phyloP scores from a whole-genome alignment of 306 rosid species.

The Adenanthera pavonina region DNA sequence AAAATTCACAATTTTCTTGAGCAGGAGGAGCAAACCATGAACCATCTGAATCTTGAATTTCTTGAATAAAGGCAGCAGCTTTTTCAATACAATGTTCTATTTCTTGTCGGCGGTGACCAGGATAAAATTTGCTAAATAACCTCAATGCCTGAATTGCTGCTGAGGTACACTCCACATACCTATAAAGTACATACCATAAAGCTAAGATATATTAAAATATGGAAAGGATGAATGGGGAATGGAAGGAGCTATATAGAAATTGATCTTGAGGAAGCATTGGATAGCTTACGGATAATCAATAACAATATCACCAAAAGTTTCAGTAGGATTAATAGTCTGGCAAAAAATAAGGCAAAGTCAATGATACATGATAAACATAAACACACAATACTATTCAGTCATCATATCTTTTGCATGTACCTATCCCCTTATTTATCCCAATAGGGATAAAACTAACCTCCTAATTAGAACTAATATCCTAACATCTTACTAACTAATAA shows the following conservation, averaged over 20 bases:
- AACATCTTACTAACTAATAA: not conserved
- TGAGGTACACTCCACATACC: slow-evolving; percentile 92
- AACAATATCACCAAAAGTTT: slow-evolving; percentile 95
- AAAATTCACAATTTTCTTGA: slow-evolving; percentile 15
- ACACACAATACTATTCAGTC: not conserved
- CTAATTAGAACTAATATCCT: not conserved
- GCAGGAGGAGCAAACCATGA: slow-evolving; percentile 71
- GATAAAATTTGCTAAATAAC: slow-evolving; percentile 62
- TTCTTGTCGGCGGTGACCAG: slow-evolving; percentile 72
- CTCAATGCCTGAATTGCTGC: slow-evolving; percentile 84
- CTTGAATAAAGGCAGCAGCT: slow-evolving; percentile 63
- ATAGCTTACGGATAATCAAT: slow-evolving; percentile 91
- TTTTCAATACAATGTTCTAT: slow-evolving; percentile 61
- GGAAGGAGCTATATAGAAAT: slow-evolving; percentile 21
- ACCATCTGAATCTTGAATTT: slow-evolving; percentile 74
- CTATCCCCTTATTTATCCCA: not conserved
- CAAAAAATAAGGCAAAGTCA: slow-evolving; percentile 38
- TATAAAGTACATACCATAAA: slow-evolving; percentile 41
- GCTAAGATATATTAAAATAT: slow-evolving; percentile 13
- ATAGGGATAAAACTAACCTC: not conserved
- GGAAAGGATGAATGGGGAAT: not conserved
- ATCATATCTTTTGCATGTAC: not conserved
- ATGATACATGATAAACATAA: not conserved
- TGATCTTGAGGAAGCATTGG: slow-evolving; percentile 37
- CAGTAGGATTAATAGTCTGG: slow-evolving; percentile 93